These are phyloP conservation scores for Euphorbia schlechtendalii DNA, from an alignment of 441 rosid genomes.

Conservation along the genomic window DNA sequence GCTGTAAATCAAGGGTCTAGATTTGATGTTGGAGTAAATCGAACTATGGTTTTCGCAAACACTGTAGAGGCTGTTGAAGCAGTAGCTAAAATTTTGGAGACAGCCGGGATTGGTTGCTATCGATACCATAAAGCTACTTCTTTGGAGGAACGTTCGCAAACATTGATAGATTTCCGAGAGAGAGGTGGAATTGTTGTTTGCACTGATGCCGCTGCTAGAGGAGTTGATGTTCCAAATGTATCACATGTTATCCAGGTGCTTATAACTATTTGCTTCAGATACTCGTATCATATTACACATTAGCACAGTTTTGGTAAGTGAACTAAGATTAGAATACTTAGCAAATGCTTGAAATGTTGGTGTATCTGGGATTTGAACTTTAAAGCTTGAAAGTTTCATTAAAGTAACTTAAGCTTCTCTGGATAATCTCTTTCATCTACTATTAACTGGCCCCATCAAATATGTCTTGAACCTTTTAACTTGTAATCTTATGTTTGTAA, in stretches of 20 bases:
- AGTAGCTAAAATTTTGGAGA: slow-evolving; percentile 59
- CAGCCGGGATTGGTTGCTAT: slow-evolving; percentile 66
- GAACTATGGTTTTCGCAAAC: slow-evolving; percentile 93
- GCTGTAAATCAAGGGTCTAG: slow-evolving; percentile 50
- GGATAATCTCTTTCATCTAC: neutral
- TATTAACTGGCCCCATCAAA: neutral
- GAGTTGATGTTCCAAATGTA: slow-evolving; percentile 88
- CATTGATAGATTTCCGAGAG: slow-evolving; percentile 58
- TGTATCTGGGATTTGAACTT: neutral
- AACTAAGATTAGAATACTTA: no score
- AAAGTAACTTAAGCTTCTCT: neutral
- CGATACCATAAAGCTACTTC: slow-evolving; percentile 76
- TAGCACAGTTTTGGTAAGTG: neutral
- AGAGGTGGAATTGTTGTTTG: slow-evolving; percentile 82
- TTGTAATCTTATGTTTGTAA: neutral
- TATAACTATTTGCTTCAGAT: neutral
- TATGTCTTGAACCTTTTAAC: neutral
- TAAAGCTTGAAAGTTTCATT: neutral
- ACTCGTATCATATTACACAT: neutral
- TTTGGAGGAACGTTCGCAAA: slow-evolving; percentile 66
- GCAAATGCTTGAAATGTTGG: slow-evolving; percentile 1
- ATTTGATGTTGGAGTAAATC: slow-evolving; percentile 28
- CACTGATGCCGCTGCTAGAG: slow-evolving; percentile 98
- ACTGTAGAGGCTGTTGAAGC: slow-evolving; percentile 94
- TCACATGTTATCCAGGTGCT: slow-evolving; percentile 87